Evolutionary conservation across 169 alveolate genomes (phyloP), one percentile per base, ranked within the genome.

Genomic region (Neospora caninum): DNA sequence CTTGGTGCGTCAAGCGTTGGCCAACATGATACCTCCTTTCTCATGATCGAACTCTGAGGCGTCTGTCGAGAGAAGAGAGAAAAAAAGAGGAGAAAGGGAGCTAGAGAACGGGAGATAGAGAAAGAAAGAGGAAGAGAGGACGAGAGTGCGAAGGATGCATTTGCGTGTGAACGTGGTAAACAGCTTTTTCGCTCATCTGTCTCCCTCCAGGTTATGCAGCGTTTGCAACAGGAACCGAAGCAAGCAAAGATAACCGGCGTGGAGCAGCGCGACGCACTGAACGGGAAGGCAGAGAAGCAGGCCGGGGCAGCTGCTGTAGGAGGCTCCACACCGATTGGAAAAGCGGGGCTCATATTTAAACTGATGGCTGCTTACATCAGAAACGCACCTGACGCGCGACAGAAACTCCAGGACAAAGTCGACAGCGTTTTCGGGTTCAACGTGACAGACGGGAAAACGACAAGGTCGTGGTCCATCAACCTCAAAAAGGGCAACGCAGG

Each of bases 281-380:
- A 13, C 27, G 22, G 16, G 13, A 36, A 31, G 84, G 39, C 1
- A 13, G 42, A 18, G 1, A n/a, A 22, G 13, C 0, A 31, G 7
- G 4, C 84, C 43, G 39, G 27, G 25, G 27, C 43, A 9, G 1
- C 45, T 73, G 25, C 84, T 36, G 53, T 39, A 36, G 83, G 31
- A 45, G 38, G 39, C 27, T 22, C 83, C n/a, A 41, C 34, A 9
- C 38, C 91, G 34, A 53, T 36, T 10, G n/a, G 49, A 38, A 88
- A 88, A 36, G 13, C 96, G n/a, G 88, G 0, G 20, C 53, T 73
- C 88, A 88, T 94, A 6, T 94, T 94, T 31, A 45, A 53, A 27
- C 67, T 94, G 38, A 88, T 94, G 38, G 91, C 54, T 0, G 94
- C 96, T 38, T 94, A 54, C 86, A 64, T 92, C 54, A 80, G 64